These are phyloP conservation scores for Inga leiocalycina DNA, from an alignment of 306 rosid genomes.

Conservation along the genomic window DNA sequence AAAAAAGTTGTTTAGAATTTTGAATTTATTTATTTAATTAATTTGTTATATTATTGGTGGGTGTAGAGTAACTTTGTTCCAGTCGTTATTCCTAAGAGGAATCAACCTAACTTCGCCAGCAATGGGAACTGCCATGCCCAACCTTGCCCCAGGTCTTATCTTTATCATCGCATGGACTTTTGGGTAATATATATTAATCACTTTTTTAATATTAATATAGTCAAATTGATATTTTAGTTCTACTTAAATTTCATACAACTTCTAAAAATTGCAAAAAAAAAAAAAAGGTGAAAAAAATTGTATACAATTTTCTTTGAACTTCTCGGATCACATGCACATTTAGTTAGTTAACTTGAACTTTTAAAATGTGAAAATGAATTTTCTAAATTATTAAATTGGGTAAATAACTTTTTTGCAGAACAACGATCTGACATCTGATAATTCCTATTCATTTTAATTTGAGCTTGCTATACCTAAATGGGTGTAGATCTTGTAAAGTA, in stretches of 20 bases:
- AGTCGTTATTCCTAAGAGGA: constrained; percentile 67
- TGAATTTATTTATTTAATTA: background rate
- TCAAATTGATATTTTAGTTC: background rate
- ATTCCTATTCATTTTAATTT: too few relatives aligned
- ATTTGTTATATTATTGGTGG: background rate
- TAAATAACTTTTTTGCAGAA: too few relatives aligned
- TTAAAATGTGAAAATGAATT: too few relatives aligned
- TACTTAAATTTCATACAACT: too few relatives aligned
- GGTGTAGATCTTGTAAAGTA: background rate
- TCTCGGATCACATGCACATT: too few relatives aligned
- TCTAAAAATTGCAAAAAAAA: too few relatives aligned
- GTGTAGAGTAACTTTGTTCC: constrained; percentile 80
- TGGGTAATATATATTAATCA: constrained; percentile 48
- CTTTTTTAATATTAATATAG: background rate
- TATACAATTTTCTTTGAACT: too few relatives aligned
- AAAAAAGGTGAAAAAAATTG: background rate
- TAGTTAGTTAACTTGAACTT: too few relatives aligned
- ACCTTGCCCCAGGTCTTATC: constrained; percentile 86
- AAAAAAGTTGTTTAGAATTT: background rate
- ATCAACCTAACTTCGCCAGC: constrained; percentile 78
- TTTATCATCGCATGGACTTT: constrained; percentile 78
- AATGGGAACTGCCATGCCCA: constrained; percentile 97
- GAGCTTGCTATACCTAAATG: background rate
- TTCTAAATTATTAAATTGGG: too few relatives aligned
- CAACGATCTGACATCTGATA: too few relatives aligned